Percentiles rank a stretch among this genome's conserved stretches.
Evolutionary conservation across 495 filamentous ascomycete genomes (phyloP).

Genomic region (Neurospora cerealis): DNA sequence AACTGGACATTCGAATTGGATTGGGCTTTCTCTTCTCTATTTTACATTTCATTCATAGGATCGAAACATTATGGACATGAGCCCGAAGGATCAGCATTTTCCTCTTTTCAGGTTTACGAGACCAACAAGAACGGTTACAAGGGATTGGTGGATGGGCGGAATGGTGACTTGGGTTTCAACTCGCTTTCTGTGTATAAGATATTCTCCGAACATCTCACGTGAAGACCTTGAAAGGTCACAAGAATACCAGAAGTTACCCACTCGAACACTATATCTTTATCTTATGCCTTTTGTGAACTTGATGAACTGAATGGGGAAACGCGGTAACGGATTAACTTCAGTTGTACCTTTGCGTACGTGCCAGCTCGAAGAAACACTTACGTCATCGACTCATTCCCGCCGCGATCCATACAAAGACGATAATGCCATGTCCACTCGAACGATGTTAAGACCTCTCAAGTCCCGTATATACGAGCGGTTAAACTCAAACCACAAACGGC

Average conservation of each 20-base stretch:
- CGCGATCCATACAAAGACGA: background rate
- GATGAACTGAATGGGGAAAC: background rate
- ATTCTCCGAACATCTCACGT: constrained; percentile 13
- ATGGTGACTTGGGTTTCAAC: constrained; percentile 21
- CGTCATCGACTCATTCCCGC: background rate
- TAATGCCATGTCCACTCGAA: background rate
- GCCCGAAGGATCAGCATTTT: constrained; percentile 20
- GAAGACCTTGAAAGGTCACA: constrained; percentile 17
- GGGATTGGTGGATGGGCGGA: constrained; percentile 2
- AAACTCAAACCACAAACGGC: background rate
- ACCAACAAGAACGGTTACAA: background rate
- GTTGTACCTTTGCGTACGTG: background rate
- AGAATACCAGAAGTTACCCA: constrained; percentile 50
- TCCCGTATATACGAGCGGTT: background rate
- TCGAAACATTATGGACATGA: constrained; percentile 4
- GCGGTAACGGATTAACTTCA: background rate
- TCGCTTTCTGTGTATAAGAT: constrained; percentile 49
- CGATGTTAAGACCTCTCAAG: background rate
- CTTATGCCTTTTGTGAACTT: background rate
- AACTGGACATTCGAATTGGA: constrained; percentile 21
- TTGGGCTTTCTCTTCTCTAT: constrained; percentile 12
- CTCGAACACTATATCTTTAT: constrained; percentile 18
- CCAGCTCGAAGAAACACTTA: background rate
- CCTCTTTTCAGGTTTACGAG: constrained; percentile 3
- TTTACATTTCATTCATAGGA: background rate